phyloP scores from a whole-genome alignment of 2,329 filamentous ascomycete species.

The Knoxdaviesia proteae region DNA sequence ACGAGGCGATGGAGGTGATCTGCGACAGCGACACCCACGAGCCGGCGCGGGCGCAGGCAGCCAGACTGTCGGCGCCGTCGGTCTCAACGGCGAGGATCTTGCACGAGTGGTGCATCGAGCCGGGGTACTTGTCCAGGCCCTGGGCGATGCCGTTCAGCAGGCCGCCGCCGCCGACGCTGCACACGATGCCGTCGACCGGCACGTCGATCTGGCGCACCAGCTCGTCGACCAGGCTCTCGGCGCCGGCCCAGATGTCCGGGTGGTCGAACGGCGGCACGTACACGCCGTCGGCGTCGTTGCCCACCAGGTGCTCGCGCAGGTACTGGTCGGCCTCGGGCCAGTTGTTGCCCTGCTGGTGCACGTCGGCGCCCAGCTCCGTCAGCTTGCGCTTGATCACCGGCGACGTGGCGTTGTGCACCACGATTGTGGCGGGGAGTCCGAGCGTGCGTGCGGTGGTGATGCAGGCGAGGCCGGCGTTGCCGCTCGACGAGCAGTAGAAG shows the following conservation, averaged over 20 bases:
- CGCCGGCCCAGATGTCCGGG: conserved; percentile 45
- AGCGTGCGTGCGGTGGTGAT: conserved; percentile 50
- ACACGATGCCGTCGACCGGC: conserved; percentile 49
- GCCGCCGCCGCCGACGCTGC: conserved; percentile 63
- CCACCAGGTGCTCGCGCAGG: conserved; percentile 36
- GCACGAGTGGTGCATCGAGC: conserved; percentile 11
- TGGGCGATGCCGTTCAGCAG: conserved; percentile 57
- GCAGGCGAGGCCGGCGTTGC: conserved; percentile 70
- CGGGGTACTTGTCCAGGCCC: conserved; percentile 10
- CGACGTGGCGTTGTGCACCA: conserved; percentile 46
- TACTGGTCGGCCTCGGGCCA: conserved; percentile 51
- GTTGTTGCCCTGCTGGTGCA: conserved; percentile 45
- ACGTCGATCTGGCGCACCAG: conserved; percentile 18
- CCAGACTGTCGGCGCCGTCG: conserved; percentile 47
- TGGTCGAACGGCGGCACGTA: conserved; percentile 55
- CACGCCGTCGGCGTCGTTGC: conserved; percentile 28
- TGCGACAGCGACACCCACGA: conserved; percentile 40
- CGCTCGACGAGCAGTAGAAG: conserved; percentile 65
- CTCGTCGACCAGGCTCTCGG: conserved; percentile 35
- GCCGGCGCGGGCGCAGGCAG: conserved; percentile 34
- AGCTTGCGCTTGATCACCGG: conserved; percentile 54
- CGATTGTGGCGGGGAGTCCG: conserved; percentile 48
- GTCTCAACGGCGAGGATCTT: conserved; percentile 59
- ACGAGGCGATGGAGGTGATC: conserved; percentile 59
- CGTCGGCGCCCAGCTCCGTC: conserved; percentile 42